Base-by-base conservation (phyloP, 257 asterid species). In the Rauvolfia tetraphylla region DNA sequence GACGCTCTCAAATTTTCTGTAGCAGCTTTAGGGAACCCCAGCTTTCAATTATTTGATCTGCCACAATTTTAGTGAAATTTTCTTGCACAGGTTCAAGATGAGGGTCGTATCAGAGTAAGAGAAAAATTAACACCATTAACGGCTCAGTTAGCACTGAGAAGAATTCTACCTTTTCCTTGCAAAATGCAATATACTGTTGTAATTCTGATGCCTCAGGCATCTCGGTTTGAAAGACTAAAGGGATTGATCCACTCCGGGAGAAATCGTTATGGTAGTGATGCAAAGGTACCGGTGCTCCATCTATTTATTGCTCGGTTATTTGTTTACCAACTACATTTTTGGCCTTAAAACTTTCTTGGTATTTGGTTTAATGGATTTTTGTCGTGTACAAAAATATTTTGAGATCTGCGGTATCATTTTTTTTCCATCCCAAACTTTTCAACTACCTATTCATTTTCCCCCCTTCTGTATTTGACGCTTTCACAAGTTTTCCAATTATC, bases 181-280 rank as follows among this genome's bases (percentile, higher is more conserved):
- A 90, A 85, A 82, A 87, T 88, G 80, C 97, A 93, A 81, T 93
- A 92, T 76, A 88, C 96, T 3, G 95, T 92, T 57, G 97, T 94
- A n/a, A 89, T 94, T 80, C 86, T 94, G 61, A 94, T 94, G 98
- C 98, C 98, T 69, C 96, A 86, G 87, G 82, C 91, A 76, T 84
- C 98, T 80, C 80, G 77, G 71, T 79, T 88, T 59, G 83, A 87
- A 84, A 72, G 75, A 82, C 62, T 94, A 10, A 86, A 81, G 84
- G 86, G 89, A 46, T 81, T 90, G 79, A 29, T 92, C 75, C 49
- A 76, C 78, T 87, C 78, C 31, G 75, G 80, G 59, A 78, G 85
- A 34, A 73, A 68, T 44, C 73, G 58, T 59, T 80, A 65, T 79
- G 78, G 87, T 79, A 82, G 85, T 81, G 96, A 93, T 77, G 90